phyloP scores from a whole-genome alignment of 2,329 filamentous ascomycete genomes.

The Xenosphaeropsis pyriputrescens region DNA sequence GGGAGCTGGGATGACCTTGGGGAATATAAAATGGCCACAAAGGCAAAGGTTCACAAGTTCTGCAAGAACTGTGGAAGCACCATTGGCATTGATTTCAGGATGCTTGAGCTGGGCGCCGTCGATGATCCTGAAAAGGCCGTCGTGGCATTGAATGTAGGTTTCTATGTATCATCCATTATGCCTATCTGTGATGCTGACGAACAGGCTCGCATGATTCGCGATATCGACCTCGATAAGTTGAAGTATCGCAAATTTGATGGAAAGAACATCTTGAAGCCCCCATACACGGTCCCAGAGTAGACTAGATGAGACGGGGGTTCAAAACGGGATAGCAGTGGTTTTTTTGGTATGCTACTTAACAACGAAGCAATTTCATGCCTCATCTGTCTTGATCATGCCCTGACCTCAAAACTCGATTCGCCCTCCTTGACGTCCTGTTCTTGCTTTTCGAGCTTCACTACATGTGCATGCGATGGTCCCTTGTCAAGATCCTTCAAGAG shows the following conservation, averaged over 20 bases:
- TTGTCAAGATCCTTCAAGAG: slow-evolving; percentile 63
- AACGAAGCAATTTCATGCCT: too few species aligned
- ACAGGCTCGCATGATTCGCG: slow-evolving; percentile 9
- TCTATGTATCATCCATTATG: background rate
- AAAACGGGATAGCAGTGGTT: too few species aligned
- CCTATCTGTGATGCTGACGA: background rate
- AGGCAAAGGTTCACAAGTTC: slow-evolving; percentile 5
- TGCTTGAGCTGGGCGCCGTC: slow-evolving; percentile 1
- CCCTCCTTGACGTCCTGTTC: slow-evolving; percentile 49
- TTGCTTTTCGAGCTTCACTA: slow-evolving; percentile 59
- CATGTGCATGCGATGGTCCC: slow-evolving; percentile 58
- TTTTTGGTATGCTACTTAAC: too few species aligned
- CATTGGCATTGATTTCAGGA: slow-evolving; percentile 7
- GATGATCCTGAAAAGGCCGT: slow-evolving; percentile 9
- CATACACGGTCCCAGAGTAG: background rate
- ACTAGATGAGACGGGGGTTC: too few species aligned
- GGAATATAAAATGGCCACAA: background rate
- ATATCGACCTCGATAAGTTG: slow-evolving; percentile 9
- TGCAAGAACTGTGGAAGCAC: slow-evolving; percentile 10
- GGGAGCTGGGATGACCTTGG: background rate
- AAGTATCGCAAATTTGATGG: slow-evolving; percentile 10
- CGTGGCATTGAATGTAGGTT: slow-evolving; percentile 11
- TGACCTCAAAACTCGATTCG: slow-evolving; percentile 51
- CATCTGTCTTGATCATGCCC: too few species aligned
- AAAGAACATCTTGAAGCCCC: slow-evolving; percentile 2